Percentiles rank a stretch among this genome's conserved stretches.
phyloP scores from a whole-genome alignment of 164 flowering plant species.

The Chloranthus sessilifolius region DNA sequence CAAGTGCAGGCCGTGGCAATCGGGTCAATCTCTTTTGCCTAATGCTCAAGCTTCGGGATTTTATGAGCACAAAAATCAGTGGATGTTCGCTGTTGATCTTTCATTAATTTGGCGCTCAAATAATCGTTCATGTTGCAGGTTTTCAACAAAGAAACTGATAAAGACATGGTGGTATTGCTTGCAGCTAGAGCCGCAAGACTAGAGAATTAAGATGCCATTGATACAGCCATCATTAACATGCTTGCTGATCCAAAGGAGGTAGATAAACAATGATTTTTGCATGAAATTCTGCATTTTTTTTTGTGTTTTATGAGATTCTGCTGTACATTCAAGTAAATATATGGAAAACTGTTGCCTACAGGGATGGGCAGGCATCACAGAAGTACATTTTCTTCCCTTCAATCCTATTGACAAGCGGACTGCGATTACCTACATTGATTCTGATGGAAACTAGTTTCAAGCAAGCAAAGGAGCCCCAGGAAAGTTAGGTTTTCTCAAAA shows the following conservation, averaged over 20 bases:
- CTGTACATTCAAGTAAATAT: too few relatives aligned
- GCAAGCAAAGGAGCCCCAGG: constrained; percentile 96
- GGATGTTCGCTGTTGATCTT: too few relatives aligned
- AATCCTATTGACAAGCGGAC: constrained; percentile 91
- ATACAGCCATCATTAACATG: constrained; percentile 73
- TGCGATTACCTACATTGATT: constrained; percentile 75
- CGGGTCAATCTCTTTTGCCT: too few relatives aligned
- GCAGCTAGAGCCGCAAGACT: constrained; percentile 84
- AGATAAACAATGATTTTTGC: neutral
- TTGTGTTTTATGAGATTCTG: too few relatives aligned
- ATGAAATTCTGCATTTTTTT: constrained; percentile 3
- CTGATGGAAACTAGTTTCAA: constrained; percentile 74
- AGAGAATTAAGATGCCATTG: constrained; percentile 94
- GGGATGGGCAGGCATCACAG: constrained; percentile 75
- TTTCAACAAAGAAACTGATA: constrained; percentile 57
- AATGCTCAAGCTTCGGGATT: too few relatives aligned
- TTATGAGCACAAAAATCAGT: too few relatives aligned
- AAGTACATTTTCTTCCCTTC: constrained; percentile 85
- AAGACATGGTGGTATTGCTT: constrained; percentile 55
- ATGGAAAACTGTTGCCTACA: constrained; percentile 13
- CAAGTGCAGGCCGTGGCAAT: too few relatives aligned
- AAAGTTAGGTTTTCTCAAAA: constrained; percentile 43
- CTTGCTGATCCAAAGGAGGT: constrained; percentile 95
- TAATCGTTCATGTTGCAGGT: constrained; percentile 50
- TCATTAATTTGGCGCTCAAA: too few relatives aligned